Conservation (phyloP, 805 yeast species). For the Sugiyamaella marilandica region DNA sequence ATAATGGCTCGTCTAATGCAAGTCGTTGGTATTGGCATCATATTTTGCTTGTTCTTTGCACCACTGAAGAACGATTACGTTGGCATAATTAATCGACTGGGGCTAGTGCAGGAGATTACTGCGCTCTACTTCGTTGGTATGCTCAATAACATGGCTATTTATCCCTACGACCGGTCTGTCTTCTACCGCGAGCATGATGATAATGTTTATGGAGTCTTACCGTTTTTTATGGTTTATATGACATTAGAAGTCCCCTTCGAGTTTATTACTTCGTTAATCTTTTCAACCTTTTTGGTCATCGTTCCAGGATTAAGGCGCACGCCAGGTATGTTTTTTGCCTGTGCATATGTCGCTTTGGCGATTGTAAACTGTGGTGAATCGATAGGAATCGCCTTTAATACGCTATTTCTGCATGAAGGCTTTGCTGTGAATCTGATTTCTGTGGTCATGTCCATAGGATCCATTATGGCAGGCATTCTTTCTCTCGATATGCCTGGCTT, state of each 20-base stretch:
- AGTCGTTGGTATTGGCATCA: slow-evolving; percentile 55
- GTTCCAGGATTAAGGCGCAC: slow-evolving; percentile 71
- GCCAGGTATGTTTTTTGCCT: slow-evolving; percentile 60
- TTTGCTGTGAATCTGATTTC: slow-evolving; percentile 74
- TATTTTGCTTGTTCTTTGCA: slow-evolving; percentile 64
- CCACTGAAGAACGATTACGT: slow-evolving; percentile 44
- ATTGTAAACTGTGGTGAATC: slow-evolving; percentile 77
- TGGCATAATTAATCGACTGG: slow-evolving; percentile 65
- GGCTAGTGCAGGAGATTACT: slow-evolving; percentile 67
- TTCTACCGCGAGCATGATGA: slow-evolving; percentile 79
- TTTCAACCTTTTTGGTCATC: slow-evolving; percentile 58
- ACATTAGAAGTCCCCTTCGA: slow-evolving; percentile 67
- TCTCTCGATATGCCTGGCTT: slow-evolving; percentile 70
- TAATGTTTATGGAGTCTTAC: slow-evolving; percentile 57
- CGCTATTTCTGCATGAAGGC: slow-evolving; percentile 68
- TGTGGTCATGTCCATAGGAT: slow-evolving; percentile 60
- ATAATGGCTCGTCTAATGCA: slow-evolving; percentile 62
- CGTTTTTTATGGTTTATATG: slow-evolving; percentile 59
- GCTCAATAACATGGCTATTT: slow-evolving; percentile 69
- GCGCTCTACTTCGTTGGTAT: slow-evolving; percentile 75
- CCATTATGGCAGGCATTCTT: slow-evolving; percentile 81
- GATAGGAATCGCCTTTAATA: slow-evolving; percentile 74
- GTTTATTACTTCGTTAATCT: slow-evolving; percentile 51
- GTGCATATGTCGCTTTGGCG: slow-evolving; percentile 49
- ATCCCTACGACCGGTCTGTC: slow-evolving; percentile 66